phyloP scores from a whole-genome alignment of 139 green algal species.

The Chlorella sp. region DNA sequence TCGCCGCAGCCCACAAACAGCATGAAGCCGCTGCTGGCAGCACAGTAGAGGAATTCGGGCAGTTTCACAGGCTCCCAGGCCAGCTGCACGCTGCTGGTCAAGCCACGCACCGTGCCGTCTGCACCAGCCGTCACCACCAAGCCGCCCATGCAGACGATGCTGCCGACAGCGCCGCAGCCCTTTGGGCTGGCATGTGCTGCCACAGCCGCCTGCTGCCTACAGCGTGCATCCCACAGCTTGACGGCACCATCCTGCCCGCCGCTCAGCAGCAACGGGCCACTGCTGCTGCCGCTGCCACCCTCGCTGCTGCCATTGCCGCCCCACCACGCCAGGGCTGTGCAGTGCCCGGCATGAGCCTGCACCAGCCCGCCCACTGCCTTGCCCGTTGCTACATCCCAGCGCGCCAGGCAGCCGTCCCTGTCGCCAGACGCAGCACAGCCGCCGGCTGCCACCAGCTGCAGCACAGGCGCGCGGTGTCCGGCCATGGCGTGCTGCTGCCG shows the following conservation, averaged over 20 bases:
- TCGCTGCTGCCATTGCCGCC: background rate
- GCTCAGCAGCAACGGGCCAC: slow-evolving; percentile 39
- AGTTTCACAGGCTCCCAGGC: background rate
- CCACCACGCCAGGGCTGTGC: slow-evolving; percentile 73
- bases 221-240: slow-evolving; percentile 6
- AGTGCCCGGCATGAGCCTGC: slow-evolving; percentile 69
- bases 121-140: background rate
- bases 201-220: too few relatives aligned
- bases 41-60: background rate
- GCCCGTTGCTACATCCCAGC: slow-evolving; percentile 60
- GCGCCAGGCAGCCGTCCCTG: slow-evolving; percentile 61
- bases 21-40: too few relatives aligned
- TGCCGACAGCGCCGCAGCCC: background rate
- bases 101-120: background rate
- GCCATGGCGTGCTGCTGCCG: slow-evolving; percentile 42
- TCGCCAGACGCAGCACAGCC: slow-evolving; percentile 55
- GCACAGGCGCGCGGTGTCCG: slow-evolving; percentile 57
- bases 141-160: background rate
- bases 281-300: background rate
- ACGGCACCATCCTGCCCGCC: slow-evolving; percentile 69
- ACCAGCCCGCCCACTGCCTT: slow-evolving; percentile 43
- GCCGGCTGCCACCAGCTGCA: slow-evolving; percentile 35
- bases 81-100: background rate
- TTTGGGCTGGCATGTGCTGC: background rate
- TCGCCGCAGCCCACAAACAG: slow-evolving; percentile 12